Evolutionary conservation across 345 rosid species (phyloP), one percentile per base, ranked within the genome.

Genomic region (Nasturtium officinale): DNA sequence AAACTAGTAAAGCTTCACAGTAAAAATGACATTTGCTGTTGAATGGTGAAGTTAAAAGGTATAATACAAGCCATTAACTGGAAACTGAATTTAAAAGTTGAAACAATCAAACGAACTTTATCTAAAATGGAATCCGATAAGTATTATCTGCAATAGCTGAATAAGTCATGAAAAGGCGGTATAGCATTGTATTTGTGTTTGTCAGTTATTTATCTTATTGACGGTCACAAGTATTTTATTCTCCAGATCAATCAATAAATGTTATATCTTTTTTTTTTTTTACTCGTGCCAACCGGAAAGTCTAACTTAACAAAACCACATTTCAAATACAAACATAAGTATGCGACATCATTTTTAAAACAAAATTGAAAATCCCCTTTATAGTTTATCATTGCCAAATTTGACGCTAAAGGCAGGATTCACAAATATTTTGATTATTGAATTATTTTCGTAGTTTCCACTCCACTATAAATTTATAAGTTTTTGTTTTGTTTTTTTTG

Each of bases 251-350:
- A 69, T 47, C 51, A 50, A n/a, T 46, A n/a, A 23, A 33, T 35
- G 28, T 13, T 7, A 28, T 54, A 13, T 59, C 21, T 40, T 26
- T 46, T 29, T 29, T 5, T 20, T 12, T 16, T 4, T 18, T 28
- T 6, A 43, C 17, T 23, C 17, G 37, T 38, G 37, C 51, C 42
- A 51, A 61, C 30, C 11, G 7, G 2, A 61, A 61, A 9, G 5
- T 30, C 54, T 47, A 59, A 10, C 25, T 35, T 53, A 53, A 21
- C 48, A 63, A 30, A 61, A 20, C 35, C 62, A 46, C 57, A 65
- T 64, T 53, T 55, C 10, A 45, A 43, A 20, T 32, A 9, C 25
- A 58, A 46, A 43, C 18, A 69, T 1, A 46, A n/a, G 37, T 52
- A 23, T 70, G 38, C 23, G 25, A 46, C 9, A 23, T 46, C 47